Conservation (phyloP, 768 basidiomycete genomes). For the Fibroporia radiculosa region DNA sequence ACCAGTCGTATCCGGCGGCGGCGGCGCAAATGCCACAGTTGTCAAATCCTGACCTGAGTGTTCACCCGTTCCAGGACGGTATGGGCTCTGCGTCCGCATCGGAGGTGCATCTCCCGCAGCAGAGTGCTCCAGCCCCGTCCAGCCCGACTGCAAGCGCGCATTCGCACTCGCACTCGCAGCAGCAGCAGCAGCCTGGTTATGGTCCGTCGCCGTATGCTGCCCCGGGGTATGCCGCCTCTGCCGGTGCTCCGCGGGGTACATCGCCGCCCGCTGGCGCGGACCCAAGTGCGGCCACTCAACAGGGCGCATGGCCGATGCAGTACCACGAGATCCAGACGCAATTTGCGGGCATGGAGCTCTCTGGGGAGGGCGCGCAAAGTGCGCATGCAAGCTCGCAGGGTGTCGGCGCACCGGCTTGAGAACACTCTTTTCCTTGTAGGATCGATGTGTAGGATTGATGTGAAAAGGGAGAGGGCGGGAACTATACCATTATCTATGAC, state of each 20-base stretch:
- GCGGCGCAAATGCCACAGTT: background rate
- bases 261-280: constrained; percentile 7
- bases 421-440: too few relatives aligned
- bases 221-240: background rate
- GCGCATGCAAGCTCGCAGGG: constrained; percentile 13
- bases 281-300: constrained; percentile 5
- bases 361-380: constrained; percentile 10
- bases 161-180: constrained; percentile 1
- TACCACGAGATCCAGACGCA: constrained; percentile 18
- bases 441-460: too few relatives aligned
- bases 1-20: background rate
- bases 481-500: too few relatives aligned
- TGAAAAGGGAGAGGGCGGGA: too few relatives aligned
- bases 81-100: background rate
- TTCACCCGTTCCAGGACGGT: background rate
- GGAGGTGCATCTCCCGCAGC: background rate
- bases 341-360: constrained; percentile 18
- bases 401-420: constrained; percentile 20
- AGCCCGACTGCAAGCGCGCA: constrained; percentile 8
- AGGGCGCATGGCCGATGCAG: constrained; percentile 11
- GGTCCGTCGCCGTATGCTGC: constrained; percentile 17
- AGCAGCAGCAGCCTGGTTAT: constrained; percentile 8
- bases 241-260: background rate
- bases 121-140: constrained; percentile 4
- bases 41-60: background rate